Base-by-base conservation (phyloP, 768 basidiomycete species). In the Lentinula sp. region DNA sequence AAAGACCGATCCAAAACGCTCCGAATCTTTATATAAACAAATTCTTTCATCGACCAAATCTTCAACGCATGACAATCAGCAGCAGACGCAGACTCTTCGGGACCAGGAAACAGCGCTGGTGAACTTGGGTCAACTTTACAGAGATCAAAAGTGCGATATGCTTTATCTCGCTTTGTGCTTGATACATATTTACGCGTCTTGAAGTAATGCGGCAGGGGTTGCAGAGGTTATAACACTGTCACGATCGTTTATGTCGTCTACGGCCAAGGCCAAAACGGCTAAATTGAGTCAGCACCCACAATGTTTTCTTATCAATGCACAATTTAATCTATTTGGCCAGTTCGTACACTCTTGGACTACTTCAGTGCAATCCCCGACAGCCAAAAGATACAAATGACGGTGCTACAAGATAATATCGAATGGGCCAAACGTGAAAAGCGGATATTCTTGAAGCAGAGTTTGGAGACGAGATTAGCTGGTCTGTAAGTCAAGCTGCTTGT, bases 381-480 rank as follows among this genome's bases (percentile, higher is more conserved):
- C 64, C 83, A 86, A 55, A 75, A 82, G 40, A 80, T 83, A 16
- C 96, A 97, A 69, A 95, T 93, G 59, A 77, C 82, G 9, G 93
- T 94, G n/a, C 83, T 95, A 8, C 82, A 81, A 52, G 94, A 97
- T 64, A 95, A 94, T 66, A 93, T 96, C 55, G 85, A 84, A 13
- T 99, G 96, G 96, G 94, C 95, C 0, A 88, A 88, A 66, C 73
- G 76, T 2, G 93, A 98, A 76, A 95, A 95, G 71, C 86, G 96
- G 42, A 93, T 98, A 67, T 99, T 99, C 77, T 76, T 98, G 64
- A 93, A 96, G 69, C 96, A 98, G 68, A 91, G 86, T 69, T 80
- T 99, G 39, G 95, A 99, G 71, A 91, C 91, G 8, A 83, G 94
- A 28, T 84, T 98, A 16, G 89, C 89, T 46, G 82, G 84, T 23